Percentiles rank a stretch among this genome's conserved stretches.
phyloP scores from a whole-genome alignment of 257 asterid genomes.

The Capsicum chinense region DNA sequence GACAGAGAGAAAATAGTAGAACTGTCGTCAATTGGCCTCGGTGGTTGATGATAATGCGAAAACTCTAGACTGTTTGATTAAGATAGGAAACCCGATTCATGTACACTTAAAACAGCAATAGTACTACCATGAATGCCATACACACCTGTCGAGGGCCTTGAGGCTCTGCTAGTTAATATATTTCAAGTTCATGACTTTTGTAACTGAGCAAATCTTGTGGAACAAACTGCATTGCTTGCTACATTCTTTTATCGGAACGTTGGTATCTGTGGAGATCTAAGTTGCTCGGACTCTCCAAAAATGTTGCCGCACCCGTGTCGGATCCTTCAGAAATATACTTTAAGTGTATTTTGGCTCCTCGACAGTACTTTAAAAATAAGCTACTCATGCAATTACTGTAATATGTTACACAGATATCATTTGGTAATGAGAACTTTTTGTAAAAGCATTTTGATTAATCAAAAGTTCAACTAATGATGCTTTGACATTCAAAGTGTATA shows the following conservation, averaged over 20 bases:
- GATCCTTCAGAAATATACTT: too few species aligned
- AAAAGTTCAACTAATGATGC: neutral
- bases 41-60: neutral
- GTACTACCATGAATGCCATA: neutral
- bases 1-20: neutral
- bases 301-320: too few species aligned
- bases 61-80: neutral
- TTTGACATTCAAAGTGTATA: neutral
- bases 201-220: conserved; percentile 7
- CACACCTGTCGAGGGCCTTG: neutral
- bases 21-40: neutral
- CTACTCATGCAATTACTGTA: conserved; percentile 1
- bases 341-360: conserved; percentile 12
- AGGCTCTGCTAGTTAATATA: neutral
- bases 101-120: neutral
- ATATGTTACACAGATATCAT: neutral
- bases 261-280: neutral
- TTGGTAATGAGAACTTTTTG: neutral
- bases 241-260: neutral
- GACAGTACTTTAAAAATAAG: neutral
- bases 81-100: neutral
- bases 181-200: neutral
- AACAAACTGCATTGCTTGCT: neutral
- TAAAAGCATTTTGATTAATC: neutral
- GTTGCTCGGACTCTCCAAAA: too few species aligned